Conservation (phyloP, 78 protist species). For the Isochrysis galbana region DNA sequence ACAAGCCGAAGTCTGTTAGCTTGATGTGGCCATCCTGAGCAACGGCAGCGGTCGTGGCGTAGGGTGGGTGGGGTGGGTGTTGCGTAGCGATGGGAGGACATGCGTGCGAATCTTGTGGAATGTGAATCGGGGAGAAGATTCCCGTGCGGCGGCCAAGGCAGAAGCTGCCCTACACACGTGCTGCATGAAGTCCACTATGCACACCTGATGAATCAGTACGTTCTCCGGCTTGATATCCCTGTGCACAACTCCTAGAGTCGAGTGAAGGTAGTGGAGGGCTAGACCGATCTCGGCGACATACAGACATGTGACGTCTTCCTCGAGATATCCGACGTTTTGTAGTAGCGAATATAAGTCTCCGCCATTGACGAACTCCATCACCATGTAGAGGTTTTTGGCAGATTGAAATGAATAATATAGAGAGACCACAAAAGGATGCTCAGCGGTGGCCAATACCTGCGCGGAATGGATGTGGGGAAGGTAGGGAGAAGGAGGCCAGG, state of each 20-base stretch:
- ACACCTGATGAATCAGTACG: slow-evolving; percentile 68
- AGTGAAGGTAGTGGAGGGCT: slow-evolving; percentile 82
- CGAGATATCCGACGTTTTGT: not conserved
- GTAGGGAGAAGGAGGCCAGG: too few species aligned
- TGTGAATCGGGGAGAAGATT: too few species aligned
- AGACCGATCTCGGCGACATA: slow-evolving; percentile 81
- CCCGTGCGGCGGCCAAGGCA: too few species aligned
- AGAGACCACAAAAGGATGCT: slow-evolving; percentile 35
- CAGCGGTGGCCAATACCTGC: slow-evolving; percentile 54
- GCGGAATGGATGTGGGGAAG: too few species aligned
- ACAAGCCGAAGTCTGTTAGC: slow-evolving; percentile 93
- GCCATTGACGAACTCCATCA: slow-evolving; percentile 47
- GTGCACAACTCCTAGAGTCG: slow-evolving; percentile 61
- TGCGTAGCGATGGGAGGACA: too few species aligned
- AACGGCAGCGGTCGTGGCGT: too few species aligned
- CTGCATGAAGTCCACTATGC: too few species aligned
- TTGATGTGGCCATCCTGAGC: slow-evolving; percentile 82
- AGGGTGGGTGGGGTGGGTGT: too few species aligned
- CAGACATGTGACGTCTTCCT: slow-evolving; percentile 67
- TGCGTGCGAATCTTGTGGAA: too few species aligned
- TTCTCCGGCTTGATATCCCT: slow-evolving; percentile 87
- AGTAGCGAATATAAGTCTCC: slow-evolving; percentile 35
- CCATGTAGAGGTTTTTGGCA: not conserved
- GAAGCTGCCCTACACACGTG: too few species aligned
- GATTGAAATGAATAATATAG: slow-evolving; percentile 14